Conservation (phyloP, 208 protist genomes). For the Leishmania amazonensis region DNA sequence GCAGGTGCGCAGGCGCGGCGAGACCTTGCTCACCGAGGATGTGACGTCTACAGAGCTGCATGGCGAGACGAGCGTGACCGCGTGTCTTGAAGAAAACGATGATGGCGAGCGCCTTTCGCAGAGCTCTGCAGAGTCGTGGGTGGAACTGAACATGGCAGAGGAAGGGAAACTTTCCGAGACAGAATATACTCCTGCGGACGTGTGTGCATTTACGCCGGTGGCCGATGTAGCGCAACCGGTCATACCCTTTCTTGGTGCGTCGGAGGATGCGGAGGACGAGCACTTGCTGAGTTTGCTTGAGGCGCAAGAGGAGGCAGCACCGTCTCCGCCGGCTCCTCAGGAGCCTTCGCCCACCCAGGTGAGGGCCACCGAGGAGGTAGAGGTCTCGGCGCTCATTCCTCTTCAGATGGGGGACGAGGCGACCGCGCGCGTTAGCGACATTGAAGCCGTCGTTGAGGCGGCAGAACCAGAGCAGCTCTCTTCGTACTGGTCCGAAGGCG, state of each 20-base stretch:
- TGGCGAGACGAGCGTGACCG: neutral
- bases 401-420: constrained; percentile 1
- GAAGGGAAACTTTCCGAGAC: neutral
- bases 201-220: neutral
- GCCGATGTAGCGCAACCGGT: neutral
- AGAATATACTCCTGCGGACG: neutral
- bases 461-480: neutral
- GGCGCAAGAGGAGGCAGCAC: neutral
- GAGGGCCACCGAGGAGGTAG: neutral
- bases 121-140: constrained; percentile 25
- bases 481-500: neutral
- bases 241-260: neutral
- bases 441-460: neutral
- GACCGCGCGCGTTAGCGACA: neutral
- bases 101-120: constrained; percentile 1
- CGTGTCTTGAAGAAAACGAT: neutral
- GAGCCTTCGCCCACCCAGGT: neutral
- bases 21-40: neutral
- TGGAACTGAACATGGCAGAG: constrained; percentile 23
- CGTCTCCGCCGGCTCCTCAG: neutral
- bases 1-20: neutral
- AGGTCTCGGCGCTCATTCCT: constrained; percentile 4
- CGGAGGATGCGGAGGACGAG: neutral
- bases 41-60: neutral
- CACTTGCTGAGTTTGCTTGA: neutral